These are phyloP conservation scores for Poa annua DNA, from an alignment of 176 grass and related monocot genomes.

Conservation along the genomic window DNA sequence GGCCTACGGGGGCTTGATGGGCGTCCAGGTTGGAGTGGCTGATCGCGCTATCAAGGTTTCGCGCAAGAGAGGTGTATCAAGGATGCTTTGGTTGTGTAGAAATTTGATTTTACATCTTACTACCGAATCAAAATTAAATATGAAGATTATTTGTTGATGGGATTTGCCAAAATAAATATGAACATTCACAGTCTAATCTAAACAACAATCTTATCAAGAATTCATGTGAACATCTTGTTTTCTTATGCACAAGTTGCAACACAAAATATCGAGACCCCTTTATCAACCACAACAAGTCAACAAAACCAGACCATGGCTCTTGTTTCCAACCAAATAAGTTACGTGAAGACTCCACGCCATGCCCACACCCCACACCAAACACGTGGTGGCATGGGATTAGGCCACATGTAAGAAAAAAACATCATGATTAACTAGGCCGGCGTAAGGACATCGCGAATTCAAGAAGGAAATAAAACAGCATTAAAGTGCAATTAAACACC, in stretches of 20 bases:
- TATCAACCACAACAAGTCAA: neutral
- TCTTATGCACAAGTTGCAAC: neutral
- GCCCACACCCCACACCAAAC: neutral
- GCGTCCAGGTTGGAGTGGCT: too few relatives aligned
- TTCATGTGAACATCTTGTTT: neutral
- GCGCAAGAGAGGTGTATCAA: too few relatives aligned
- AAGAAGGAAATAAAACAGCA: slow-evolving; percentile 6
- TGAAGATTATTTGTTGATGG: neutral
- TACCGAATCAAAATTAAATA: neutral
- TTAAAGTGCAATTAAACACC: slow-evolving; percentile 4
- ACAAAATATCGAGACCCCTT: neutral
- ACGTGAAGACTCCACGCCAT: neutral
- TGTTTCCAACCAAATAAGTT: neutral
- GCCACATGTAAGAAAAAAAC: neutral
- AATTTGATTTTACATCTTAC: neutral
- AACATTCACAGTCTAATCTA: neutral
- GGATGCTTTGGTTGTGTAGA: too few relatives aligned
- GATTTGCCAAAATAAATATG: neutral
- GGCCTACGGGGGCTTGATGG: too few relatives aligned
- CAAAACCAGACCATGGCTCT: neutral
- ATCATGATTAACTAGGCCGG: neutral
- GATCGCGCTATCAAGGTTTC: too few relatives aligned
- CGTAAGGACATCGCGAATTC: neutral
- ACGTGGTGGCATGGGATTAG: neutral
- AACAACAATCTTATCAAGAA: neutral